Percentiles rank a stretch among this genome's conserved stretches.
phyloP scores from a whole-genome alignment of 202 grass and related monocot species.

The Digitaria exilis region DNA sequence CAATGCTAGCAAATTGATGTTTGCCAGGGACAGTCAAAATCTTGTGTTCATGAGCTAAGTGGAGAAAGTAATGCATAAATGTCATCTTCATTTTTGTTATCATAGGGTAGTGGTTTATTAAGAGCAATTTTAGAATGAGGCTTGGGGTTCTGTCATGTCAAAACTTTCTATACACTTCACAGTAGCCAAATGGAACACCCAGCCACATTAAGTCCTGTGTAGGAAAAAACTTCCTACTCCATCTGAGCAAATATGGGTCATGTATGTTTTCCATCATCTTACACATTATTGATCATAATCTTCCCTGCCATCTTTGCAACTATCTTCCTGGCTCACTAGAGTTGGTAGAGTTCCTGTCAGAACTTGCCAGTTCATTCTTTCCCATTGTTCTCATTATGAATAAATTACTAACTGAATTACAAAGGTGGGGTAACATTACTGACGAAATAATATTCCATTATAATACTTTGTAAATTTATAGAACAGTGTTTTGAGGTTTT shows the following conservation, averaged over 20 bases:
- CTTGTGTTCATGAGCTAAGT: neutral
- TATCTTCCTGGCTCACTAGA: neutral
- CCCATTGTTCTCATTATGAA: neutral
- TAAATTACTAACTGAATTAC: neutral
- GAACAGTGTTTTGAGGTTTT: conserved; percentile 4
- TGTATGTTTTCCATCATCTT: neutral
- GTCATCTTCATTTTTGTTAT: neutral
- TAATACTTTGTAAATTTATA: conserved; percentile 6
- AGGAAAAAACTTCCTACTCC: neutral
- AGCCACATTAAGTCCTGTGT: neutral
- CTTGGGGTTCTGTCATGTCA: no score
- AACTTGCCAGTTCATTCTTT: neutral
- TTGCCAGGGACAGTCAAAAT: neutral
- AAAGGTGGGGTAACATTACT: neutral
- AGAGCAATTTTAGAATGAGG: neutral
- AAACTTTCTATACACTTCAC: neutral
- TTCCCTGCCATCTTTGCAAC: neutral
- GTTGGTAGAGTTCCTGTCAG: neutral
- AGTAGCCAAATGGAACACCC: neutral
- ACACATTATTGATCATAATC: neutral
- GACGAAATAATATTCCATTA: neutral
- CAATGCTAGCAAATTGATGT: neutral
- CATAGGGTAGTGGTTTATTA: neutral
- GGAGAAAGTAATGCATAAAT: neutral
- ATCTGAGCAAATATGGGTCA: neutral